Conservation (phyloP, 78 protist genomes). For the Speleostelium caveatum region DNA sequence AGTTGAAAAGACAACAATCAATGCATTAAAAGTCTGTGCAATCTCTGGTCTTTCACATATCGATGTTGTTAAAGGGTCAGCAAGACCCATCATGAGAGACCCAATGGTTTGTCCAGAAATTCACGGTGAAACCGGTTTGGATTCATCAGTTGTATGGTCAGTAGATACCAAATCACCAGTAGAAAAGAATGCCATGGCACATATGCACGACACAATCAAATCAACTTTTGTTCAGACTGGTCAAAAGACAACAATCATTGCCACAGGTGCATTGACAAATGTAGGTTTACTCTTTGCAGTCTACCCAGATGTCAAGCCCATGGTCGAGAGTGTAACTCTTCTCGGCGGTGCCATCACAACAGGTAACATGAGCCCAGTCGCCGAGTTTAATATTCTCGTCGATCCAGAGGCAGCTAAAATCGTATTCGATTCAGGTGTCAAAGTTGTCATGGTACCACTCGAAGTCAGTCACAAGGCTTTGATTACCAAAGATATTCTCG, state of each 20-base stretch:
- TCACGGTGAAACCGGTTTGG: slow-evolving; percentile 92
- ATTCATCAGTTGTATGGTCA: slow-evolving; percentile 13
- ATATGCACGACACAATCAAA: slow-evolving; percentile 38
- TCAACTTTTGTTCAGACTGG: not conserved
- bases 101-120: slow-evolving; percentile 88
- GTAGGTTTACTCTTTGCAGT: slow-evolving; percentile 83
- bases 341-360: slow-evolving; percentile 89
- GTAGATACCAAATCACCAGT: slow-evolving; percentile 7
- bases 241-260: slow-evolving; percentile 67
- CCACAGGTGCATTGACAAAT: slow-evolving; percentile 91
- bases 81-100: slow-evolving; percentile 38
- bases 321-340: slow-evolving; percentile 74
- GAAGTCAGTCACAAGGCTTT: slow-evolving; percentile 87
- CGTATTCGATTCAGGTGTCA: slow-evolving; percentile 84
- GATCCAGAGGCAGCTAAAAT: slow-evolving; percentile 93
- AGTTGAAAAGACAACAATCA: slow-evolving; percentile 88
- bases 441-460: slow-evolving; percentile 91
- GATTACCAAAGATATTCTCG: slow-evolving; percentile 37
- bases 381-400: slow-evolving; percentile 79
- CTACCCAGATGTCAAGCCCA: slow-evolving; percentile 82
- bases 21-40: slow-evolving; percentile 76
- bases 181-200: slow-evolving; percentile 42
- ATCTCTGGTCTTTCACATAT: slow-evolving; percentile 42
- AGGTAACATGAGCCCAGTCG: slow-evolving; percentile 90
- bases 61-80: slow-evolving; percentile 75